Base-by-base conservation (phyloP, 305 asterid genomes). In the Rubia balearica region DNA sequence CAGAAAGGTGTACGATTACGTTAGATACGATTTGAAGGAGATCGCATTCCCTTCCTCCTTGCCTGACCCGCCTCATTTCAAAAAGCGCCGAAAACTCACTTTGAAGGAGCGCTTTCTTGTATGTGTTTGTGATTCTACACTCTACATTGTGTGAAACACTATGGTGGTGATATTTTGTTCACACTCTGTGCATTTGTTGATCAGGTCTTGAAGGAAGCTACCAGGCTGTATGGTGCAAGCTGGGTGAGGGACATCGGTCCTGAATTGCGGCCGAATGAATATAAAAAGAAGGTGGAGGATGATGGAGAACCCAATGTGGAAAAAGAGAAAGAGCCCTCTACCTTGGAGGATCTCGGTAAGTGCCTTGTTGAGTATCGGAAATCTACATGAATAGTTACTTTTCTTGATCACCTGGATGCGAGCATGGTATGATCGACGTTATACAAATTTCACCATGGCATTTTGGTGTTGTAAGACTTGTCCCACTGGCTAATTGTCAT, bases 201-300 rank as follows among this genome's bases (percentile, higher is more conserved):
- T 72, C 77, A 92, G 98, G 89, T 88, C 76, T 72, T 94, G 81
- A 91, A 91, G 85, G 89, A 88, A 85, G 96, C 99, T 17, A 82
- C 85, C 56, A 82, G 97, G 71, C 88, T 94, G 8, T 91, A 94
- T 76, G 87, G 75, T 41, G 97, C 93, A 48, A 91, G 98, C 79
- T 91, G 97, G 98, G 90, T 86, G 30, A 82, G 99, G 81, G 98
- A 94, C 70, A 94, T 91, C 55, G 98, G 98, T 74, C 98, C 98
- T 19, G 97, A 94, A 49, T 95, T 91, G 71, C 85, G 96, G 69
- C 98, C 99, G 53, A 70, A 79, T 75, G 88, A 84, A 22, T 80
- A 91, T 88, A 89, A 79, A 74, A 86, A 75, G 74, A 67, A 70
- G 81, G 70, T 76, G 74, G 80, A 72, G 70, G 63, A 40, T 69